Evolutionary conservation across 306 rosid genomes (phyloP), one percentile per base, ranked within the genome.

Genomic region (Citrullus colocynthis): DNA sequence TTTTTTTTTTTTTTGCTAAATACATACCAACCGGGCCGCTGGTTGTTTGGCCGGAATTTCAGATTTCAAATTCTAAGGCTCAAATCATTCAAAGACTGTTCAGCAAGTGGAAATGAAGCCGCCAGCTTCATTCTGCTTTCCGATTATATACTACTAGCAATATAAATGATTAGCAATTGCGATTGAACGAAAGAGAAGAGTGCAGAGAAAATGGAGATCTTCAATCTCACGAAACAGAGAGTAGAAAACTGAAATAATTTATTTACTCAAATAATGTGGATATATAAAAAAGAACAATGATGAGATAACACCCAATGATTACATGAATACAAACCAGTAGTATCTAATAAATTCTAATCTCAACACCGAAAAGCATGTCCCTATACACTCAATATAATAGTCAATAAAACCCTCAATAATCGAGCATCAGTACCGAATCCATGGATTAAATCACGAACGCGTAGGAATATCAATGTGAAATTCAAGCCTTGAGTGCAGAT

Each of bases 401-500:
- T 73, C 60, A 73, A 73, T 52, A 51, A 73, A 73, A 28, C 39
- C 61, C 77, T 71, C 77, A 2, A 64, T 64, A 14, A 64, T 73
- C 45, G 62, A 51, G 62, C 62, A 52, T 73, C 77, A 51, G 61
- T 15, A 73, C 15, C 12, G 77, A 73, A 84, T 28, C 34, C 66
- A 60, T 15, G 63, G n/a, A 2, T 41, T 57, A 84, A 77, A 75
- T 75, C 81, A 79, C 67, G 36, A 45, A 28, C 3, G 37, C 8
- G 14, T 21, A 56, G 9, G 62, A 13, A 16, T 11, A 54, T 1
- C 28, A 36, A 10, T 16, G 45, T 13, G 17, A 32, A 15, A n/a
- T 63, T 95, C 88, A 92, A 79, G 74, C 87, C 88, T 87, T 78
- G 77, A 84, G 83, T 18, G 87, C 80, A 84, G 96, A 89, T 65